phyloP scores from a whole-genome alignment of 495 filamentous ascomycete genomes.

The Margaritispora aquatica region DNA sequence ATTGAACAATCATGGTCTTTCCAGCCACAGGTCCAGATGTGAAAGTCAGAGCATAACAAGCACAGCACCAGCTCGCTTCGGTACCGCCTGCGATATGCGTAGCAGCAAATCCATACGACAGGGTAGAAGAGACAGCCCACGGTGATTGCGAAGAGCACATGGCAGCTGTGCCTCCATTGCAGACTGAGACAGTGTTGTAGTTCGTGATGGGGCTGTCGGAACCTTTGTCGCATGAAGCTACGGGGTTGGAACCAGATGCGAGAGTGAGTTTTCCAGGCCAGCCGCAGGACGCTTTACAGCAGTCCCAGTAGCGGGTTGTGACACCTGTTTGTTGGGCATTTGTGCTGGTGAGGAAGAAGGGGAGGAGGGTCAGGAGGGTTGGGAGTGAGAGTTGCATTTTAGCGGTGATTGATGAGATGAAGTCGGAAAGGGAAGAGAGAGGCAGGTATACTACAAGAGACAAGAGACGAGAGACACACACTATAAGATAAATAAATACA shows the following conservation, averaged over 20 bases:
- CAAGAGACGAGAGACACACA: too few species aligned
- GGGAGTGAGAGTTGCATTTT: background rate
- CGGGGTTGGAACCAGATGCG: constrained; percentile 30
- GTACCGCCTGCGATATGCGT: background rate
- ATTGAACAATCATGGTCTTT: constrained; percentile 58
- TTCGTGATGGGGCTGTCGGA: background rate
- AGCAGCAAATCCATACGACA: background rate
- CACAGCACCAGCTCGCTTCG: constrained; percentile 2
- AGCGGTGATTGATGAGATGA: background rate
- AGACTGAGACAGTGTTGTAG: background rate
- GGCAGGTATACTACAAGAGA: background rate
- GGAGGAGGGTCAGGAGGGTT: constrained; percentile 4
- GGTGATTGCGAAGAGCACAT: background rate
- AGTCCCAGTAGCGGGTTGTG: constrained; percentile 56
- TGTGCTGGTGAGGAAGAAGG: constrained; percentile 8
- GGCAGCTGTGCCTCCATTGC: constrained; percentile 22
- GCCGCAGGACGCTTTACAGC: constrained; percentile 44
- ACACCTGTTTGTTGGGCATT: constrained; percentile 17
- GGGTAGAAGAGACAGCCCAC: background rate
- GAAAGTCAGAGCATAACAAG: constrained; percentile 39
- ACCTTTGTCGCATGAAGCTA: constrained; percentile 22
- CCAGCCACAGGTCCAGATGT: constrained; percentile 47
- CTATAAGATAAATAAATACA: too few species aligned
- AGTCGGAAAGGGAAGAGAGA: background rate
- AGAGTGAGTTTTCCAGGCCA: constrained; percentile 51